Percentiles rank a stretch among this genome's conserved stretches.
Evolutionary conservation across 1,284 basidiomycete species (phyloP).

Genomic region (Pseudomicrostroma phylloplanum): DNA sequence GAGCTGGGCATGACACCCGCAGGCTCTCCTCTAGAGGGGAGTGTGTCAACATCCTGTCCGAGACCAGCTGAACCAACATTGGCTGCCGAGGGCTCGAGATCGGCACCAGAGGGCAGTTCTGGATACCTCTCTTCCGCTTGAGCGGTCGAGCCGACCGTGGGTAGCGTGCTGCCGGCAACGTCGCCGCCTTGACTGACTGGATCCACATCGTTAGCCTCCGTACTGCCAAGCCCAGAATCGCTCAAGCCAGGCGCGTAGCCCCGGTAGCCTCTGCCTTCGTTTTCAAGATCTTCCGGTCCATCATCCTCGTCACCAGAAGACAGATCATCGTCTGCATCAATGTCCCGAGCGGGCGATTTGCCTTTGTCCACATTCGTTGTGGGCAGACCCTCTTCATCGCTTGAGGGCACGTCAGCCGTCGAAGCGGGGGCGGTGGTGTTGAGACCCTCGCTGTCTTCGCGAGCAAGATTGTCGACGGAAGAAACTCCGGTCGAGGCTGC

Average conservation of each 20-base stretch:
- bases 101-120: constrained; percentile 8
- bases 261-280: too few relatives aligned
- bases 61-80: too few relatives aligned
- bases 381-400: constrained; percentile 16
- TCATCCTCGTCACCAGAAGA: constrained; percentile 26
- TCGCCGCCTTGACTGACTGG: not conserved
- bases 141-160: not conserved
- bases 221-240: too few relatives aligned
- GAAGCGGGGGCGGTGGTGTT: constrained; percentile 38
- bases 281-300: constrained; percentile 33
- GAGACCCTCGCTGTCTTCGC: constrained; percentile 55
- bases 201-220: too few relatives aligned
- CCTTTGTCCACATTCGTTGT: constrained; percentile 13
- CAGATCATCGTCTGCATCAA: constrained; percentile 28
- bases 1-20: constrained; percentile 9
- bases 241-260: too few relatives aligned
- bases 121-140: constrained; percentile 18
- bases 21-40: too few relatives aligned
- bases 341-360: constrained; percentile 22
- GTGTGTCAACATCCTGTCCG: too few relatives aligned
- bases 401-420: constrained; percentile 23
- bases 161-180: not conserved
- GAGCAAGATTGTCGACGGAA: constrained; percentile 5
- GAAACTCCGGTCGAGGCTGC: constrained; percentile 15
- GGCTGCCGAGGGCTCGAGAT: constrained; percentile 12